Base-by-base conservation (phyloP, 345 rosid genomes). In the Hibiscus tridactylites region DNA sequence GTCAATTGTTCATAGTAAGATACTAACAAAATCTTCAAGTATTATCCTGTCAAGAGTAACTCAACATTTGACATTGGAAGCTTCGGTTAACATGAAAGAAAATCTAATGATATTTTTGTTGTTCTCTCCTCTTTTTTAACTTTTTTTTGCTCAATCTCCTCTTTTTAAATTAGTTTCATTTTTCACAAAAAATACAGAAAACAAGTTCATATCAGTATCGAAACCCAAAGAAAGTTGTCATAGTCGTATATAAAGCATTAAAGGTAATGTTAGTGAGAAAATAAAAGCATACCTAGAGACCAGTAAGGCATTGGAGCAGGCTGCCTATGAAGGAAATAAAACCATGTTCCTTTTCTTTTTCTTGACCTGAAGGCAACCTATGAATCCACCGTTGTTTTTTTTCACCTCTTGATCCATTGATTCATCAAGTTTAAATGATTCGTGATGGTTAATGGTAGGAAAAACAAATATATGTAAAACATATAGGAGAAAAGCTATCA, bases 251-350 rank as follows among this genome's bases (percentile, higher is more conserved):
- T 31, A 31, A 31, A 3, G 3, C 33, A 31, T 31, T 44, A 44
- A 9, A 47, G 15, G 3, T 17, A 53, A 33, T 35, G 9, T 5
- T 2, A 42, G 21, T 9, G 54, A 42, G 71, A 63, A 24, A 67
- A 46, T 44, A 71, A 44, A 59, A 70, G 31, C 15, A 12, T 78
- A 28, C 98, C 98, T 61, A 92, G 74, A 71, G 98, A 77, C 99
- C 99, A 95, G 85, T 90, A 92, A 58, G 98, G 99, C 99, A 92
- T 92, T 1, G 99, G 88, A 73, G 99, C 99, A 37, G 99, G 99
- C 98, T 80, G 57, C 98, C 98, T 64, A 94, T 28, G 3, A 94
- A 78, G 28, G 91, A 95, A 95, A 73, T 90, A 91, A 56, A 95
- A 83, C 98, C 98, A 78, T 72, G 88, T 83, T 90, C 70, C 29